These are phyloP conservation scores for Neltuma alba DNA, from an alignment of 306 rosid genomes.

Conservation along the genomic window DNA sequence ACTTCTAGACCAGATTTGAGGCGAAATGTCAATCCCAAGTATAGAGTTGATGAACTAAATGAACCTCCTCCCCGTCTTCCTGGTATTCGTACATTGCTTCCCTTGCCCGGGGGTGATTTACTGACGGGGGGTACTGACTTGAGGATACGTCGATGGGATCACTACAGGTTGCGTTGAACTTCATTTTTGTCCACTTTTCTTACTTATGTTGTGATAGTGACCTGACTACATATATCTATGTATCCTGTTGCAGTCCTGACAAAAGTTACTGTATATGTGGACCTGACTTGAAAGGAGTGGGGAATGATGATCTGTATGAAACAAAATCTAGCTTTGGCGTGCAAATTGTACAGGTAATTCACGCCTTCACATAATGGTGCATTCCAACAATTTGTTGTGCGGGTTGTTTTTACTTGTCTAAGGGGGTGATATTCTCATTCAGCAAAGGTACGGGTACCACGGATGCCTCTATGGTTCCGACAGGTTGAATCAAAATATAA, in stretches of 20 bases:
- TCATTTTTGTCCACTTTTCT: constrained; percentile 27
- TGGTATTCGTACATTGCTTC: constrained; percentile 89
- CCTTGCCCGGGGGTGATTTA: constrained; percentile 95
- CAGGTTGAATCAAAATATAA: constrained; percentile 3
- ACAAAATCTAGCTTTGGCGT: constrained; percentile 84
- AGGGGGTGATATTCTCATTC: constrained; percentile 10
- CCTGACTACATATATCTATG: constrained; percentile 17
- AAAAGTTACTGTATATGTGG: constrained; percentile 91
- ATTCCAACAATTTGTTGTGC: constrained; percentile 10
- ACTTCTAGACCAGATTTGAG: constrained; percentile 65
- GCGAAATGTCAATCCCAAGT: constrained; percentile 76
- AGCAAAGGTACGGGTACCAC: not conserved
- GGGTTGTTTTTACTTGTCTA: constrained; percentile 26
- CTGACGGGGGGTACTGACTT: constrained; percentile 94
- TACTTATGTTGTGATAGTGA: not conserved
- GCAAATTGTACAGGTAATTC: constrained; percentile 92
- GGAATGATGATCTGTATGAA: constrained; percentile 74
- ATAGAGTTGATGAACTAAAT: constrained; percentile 86
- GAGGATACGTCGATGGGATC: constrained; percentile 96
- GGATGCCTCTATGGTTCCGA: not conserved
- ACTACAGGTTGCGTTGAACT: constrained; percentile 65
- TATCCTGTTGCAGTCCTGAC: constrained; percentile 71
- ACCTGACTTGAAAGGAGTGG: constrained; percentile 81
- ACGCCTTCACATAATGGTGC: constrained; percentile 8
- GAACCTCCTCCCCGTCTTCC: constrained; percentile 87